Conservation (phyloP, 2,329 filamentous ascomycete genomes). For the Akanthomyces uredinophilus region DNA sequence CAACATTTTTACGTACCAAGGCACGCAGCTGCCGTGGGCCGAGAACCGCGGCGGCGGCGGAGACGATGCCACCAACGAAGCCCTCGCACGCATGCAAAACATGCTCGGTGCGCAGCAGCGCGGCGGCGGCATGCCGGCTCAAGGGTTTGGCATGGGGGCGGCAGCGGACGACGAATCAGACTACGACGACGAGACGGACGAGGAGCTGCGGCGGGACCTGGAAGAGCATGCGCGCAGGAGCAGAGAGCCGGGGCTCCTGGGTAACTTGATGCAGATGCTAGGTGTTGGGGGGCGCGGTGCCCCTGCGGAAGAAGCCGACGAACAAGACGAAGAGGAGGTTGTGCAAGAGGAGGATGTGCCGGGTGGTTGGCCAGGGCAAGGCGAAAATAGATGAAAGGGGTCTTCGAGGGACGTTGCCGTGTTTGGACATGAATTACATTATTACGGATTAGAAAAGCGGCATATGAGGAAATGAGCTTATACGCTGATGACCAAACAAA, state of each 20-base stretch:
- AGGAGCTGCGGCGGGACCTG: conserved; percentile 29
- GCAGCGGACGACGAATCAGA: conserved; percentile 19
- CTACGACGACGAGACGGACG: conserved; percentile 26
- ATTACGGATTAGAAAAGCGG: not conserved
- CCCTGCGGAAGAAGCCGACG: conserved; percentile 16
- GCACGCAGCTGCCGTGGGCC: conserved; percentile 40
- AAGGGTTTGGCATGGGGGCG: conserved; percentile 9
- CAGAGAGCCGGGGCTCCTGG: conserved; percentile 25
- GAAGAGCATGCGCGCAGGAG: conserved; percentile 24
- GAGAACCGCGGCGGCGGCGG: conserved; percentile 18
- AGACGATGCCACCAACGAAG: not conserved
- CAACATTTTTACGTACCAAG: conserved; percentile 45
- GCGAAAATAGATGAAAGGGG: not conserved
- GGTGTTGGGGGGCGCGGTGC: conserved; percentile 15
- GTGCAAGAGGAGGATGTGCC: conserved; percentile 21
- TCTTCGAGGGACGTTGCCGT: too few relatives aligned
- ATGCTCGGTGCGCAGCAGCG: conserved; percentile 21
- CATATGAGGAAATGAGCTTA: not conserved
- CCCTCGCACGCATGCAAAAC: conserved; percentile 25
- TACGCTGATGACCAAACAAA: not conserved
- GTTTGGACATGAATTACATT: not conserved
- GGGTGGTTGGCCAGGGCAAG: conserved; percentile 29
- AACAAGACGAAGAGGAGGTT: conserved; percentile 13
- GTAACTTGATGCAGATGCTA: conserved; percentile 24
- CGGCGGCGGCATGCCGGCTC: not conserved